phyloP scores from a whole-genome alignment of 73 alveolate genomes.

The Tetrahymena elliotti region DNA sequence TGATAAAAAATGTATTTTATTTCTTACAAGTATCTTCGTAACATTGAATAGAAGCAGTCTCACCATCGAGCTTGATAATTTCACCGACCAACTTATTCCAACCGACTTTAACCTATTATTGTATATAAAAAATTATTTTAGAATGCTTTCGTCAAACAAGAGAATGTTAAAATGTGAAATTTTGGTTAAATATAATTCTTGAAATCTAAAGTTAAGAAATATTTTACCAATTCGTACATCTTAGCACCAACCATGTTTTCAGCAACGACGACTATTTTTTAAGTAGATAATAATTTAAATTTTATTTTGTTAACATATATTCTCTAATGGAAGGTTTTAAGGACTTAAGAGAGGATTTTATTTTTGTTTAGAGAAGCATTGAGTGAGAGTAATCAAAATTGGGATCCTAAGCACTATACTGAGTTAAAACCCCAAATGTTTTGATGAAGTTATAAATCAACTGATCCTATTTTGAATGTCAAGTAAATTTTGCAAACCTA shows the following conservation, averaged over 20 bases:
- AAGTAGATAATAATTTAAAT: too few species aligned
- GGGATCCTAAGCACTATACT: not conserved
- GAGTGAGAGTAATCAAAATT: not conserved
- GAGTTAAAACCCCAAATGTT: not conserved
- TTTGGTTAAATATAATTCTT: not conserved
- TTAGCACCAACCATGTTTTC: constrained; percentile 98
- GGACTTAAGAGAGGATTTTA: not conserved
- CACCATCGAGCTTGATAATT: constrained; percentile 96
- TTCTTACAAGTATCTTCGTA: constrained; percentile 90
- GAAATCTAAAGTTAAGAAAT: not conserved
- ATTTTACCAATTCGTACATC: constrained; percentile 89
- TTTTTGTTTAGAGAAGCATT: not conserved
- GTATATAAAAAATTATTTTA: not conserved
- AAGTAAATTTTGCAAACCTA: not conserved
- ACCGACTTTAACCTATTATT: constrained; percentile 83
- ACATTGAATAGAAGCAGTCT: constrained; percentile 97
- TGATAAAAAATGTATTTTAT: not conserved
- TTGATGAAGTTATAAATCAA: not conserved
- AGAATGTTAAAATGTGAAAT: not conserved
- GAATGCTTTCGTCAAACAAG: not conserved
- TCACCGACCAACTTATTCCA: constrained; percentile 98
- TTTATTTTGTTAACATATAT: too few species aligned
- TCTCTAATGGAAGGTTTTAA: not conserved
- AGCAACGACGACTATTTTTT: constrained; percentile 84
- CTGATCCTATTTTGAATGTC: not conserved